Evolutionary conservation across 306 rosid genomes (phyloP).

Genomic region (Trifolium dubium): DNA sequence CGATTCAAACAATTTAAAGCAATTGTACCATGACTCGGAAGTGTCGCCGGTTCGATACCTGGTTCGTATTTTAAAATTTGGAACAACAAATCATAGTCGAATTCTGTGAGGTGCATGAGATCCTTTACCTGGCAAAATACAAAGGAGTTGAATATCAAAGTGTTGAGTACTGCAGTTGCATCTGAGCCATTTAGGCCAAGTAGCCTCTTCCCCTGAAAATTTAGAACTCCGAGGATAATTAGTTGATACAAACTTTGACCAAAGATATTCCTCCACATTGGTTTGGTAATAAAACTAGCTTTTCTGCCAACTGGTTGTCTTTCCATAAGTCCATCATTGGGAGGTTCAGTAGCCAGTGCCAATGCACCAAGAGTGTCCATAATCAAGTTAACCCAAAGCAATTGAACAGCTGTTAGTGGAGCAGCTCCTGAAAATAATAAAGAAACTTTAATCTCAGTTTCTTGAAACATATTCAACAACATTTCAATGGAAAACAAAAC

Average conservation of each 20-base stretch:
- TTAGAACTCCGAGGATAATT: slow-evolving; percentile 68
- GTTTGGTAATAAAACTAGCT: slow-evolving; percentile 71
- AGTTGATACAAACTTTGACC: slow-evolving; percentile 93
- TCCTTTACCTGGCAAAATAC: slow-evolving; percentile 88
- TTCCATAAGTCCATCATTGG: slow-evolving; percentile 78
- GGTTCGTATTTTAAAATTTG: background rate
- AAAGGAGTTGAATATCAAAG: slow-evolving; percentile 88
- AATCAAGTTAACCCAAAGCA: slow-evolving; percentile 96
- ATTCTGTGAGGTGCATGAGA: background rate
- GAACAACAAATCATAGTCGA: background rate
- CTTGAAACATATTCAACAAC: slow-evolving; percentile 38
- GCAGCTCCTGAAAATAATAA: slow-evolving; percentile 72
- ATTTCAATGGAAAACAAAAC: background rate
- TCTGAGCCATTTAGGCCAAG: slow-evolving; percentile 68
- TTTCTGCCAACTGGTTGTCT: slow-evolving; percentile 75
- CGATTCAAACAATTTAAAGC: background rate
- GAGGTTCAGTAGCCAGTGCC: slow-evolving; percentile 98
- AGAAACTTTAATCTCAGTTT: slow-evolving; percentile 20
- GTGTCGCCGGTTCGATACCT: background rate
- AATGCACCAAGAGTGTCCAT: slow-evolving; percentile 97
- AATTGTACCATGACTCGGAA: background rate
- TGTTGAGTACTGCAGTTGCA: slow-evolving; percentile 69
- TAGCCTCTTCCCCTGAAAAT: slow-evolving; percentile 72
- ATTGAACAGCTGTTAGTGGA: slow-evolving; percentile 91
- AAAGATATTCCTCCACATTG: slow-evolving; percentile 91